Conservation (phyloP, 2,329 filamentous ascomycete species). For the Didymellaceae sp. region DNA sequence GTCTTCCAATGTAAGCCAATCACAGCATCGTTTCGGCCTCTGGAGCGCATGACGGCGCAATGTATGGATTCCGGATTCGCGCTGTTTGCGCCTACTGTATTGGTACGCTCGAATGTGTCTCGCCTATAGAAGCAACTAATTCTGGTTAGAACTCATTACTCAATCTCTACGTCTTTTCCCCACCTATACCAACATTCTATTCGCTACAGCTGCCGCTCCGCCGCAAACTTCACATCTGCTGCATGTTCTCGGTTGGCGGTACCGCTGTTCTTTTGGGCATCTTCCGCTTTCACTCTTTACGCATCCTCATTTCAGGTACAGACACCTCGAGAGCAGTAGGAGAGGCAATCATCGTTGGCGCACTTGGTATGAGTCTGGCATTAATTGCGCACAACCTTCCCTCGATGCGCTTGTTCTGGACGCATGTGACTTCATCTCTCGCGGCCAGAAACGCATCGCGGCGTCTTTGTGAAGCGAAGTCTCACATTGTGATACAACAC, state of each 20-base stretch:
- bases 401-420: neutral
- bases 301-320: neutral
- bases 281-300: constrained; percentile 8
- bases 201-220: constrained; percentile 4
- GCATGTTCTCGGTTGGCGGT: constrained; percentile 6
- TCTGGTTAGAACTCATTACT: constrained; percentile 5
- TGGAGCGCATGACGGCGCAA: constrained; percentile 1
- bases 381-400: constrained; percentile 10
- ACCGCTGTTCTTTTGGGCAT: constrained; percentile 7
- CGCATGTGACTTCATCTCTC: neutral
- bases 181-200: constrained; percentile 2
- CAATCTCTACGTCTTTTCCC: neutral
- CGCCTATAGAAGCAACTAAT: too few species aligned
- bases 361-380: constrained; percentile 12
- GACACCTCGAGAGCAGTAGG: neutral
- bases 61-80: constrained; percentile 4
- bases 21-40: constrained; percentile 1
- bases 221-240: constrained; percentile 1
- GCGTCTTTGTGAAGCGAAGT: neutral
- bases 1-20: constrained; percentile 12
- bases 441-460: neutral
- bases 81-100: neutral
- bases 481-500: too few species aligned
- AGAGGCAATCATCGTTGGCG: constrained; percentile 9
- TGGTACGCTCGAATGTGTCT: neutral